Conservation (phyloP, 495 filamentous ascomycete genomes). For the Xylaria scruposa region DNA sequence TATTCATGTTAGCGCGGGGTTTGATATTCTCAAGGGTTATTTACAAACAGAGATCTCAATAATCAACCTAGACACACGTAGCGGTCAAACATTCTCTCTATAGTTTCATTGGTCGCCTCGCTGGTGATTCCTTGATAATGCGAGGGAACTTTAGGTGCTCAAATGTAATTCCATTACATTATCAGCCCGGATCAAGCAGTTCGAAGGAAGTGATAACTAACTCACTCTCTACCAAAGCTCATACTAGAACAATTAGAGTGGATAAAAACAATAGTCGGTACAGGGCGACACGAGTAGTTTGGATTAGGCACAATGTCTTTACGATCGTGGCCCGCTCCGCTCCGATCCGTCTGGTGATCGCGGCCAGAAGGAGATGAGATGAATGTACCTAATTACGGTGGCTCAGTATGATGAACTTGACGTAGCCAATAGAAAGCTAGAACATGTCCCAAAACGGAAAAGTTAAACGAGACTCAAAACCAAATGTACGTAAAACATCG, state of each 20-base stretch:
- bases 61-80: background rate
- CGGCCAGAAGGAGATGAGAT: conserved; percentile 7
- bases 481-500: background rate
- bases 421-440: conserved; percentile 12
- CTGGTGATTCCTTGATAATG: background rate
- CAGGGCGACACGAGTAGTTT: background rate
- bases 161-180: background rate
- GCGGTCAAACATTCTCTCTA: background rate
- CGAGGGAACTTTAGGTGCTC: background rate
- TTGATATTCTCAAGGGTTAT: background rate
- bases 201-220: background rate
- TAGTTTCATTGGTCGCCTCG: background rate
- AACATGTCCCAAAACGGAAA: conserved; percentile 5
- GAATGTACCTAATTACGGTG: conserved; percentile 2
- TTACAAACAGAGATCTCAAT: background rate
- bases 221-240: background rate
- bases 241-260: background rate
- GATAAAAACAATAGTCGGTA: background rate
- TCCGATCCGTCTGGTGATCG: conserved; percentile 5
- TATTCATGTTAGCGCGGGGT: background rate
- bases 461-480: conserved; percentile 17
- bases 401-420: background rate
- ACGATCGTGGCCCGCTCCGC: conserved; percentile 1
- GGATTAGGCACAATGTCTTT: background rate
- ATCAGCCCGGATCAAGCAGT: background rate